These are phyloP conservation scores for Diaporthe sp. DNA, from an alignment of 2,329 filamentous ascomycete species.

Conservation along the genomic window DNA sequence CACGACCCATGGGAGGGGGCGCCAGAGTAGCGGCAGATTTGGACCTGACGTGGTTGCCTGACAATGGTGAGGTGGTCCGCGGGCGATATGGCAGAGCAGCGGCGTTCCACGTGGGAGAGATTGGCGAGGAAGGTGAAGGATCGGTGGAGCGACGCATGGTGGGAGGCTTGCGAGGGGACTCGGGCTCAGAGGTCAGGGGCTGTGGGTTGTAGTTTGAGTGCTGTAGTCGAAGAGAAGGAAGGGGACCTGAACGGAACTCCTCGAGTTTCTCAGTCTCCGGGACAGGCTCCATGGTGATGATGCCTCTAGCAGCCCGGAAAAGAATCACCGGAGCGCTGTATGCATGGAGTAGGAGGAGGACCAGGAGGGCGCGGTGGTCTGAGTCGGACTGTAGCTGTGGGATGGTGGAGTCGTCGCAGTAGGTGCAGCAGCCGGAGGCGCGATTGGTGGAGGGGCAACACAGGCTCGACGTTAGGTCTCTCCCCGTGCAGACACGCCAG, in stretches of 20 bases:
- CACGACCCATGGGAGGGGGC: constrained; percentile 71
- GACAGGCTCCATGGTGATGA: constrained; percentile 72
- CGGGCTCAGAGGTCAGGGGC: constrained; percentile 55
- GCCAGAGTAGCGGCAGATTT: constrained; percentile 69
- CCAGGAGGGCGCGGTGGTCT: constrained; percentile 8
- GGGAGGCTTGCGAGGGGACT: constrained; percentile 64
- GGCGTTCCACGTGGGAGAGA: constrained; percentile 64
- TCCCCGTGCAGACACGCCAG: constrained; percentile 20
- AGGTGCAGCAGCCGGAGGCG: constrained; percentile 24
- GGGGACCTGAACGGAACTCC: constrained; percentile 72
- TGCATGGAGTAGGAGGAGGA: constrained; percentile 18
- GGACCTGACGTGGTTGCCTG: constrained; percentile 69
- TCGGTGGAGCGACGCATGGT: constrained; percentile 72
- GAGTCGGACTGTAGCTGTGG: constrained; percentile 2
- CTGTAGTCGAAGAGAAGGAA: constrained; percentile 67
- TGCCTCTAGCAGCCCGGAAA: constrained; percentile 30
- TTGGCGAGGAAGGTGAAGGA: constrained; percentile 66
- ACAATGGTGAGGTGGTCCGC: constrained; percentile 73
- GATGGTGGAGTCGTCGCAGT: constrained; percentile 25
- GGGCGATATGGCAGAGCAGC: constrained; percentile 70
- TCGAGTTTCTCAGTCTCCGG: constrained; percentile 78
- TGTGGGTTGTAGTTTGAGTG: constrained; percentile 51
- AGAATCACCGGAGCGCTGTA: constrained; percentile 32
- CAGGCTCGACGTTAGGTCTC: background rate
- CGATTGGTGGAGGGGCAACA: constrained; percentile 31